These are phyloP conservation scores for Corrigiola litoralis DNA, from an alignment of 179 eudicot genomes.

Conservation along the genomic window DNA sequence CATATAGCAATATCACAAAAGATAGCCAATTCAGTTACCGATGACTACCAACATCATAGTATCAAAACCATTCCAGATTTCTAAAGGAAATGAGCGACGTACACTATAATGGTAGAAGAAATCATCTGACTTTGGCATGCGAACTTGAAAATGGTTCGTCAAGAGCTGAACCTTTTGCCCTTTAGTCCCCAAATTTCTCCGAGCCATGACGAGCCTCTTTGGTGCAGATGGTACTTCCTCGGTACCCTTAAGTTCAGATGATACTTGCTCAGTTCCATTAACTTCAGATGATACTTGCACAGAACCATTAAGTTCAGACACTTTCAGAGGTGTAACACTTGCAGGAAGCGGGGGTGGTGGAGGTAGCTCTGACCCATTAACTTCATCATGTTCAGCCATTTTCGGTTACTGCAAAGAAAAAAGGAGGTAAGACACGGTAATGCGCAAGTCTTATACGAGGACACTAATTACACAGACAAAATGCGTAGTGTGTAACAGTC, in stretches of 20 bases:
- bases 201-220: conserved; percentile 16
- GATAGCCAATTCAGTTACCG: not conserved
- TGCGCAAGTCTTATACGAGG: too few species aligned
- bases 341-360: conserved; percentile 33
- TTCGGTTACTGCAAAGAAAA: not conserved
- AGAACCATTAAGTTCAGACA: not conserved
- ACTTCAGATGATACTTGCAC: not conserved
- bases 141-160: conserved; percentile 33
- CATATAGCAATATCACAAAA: not conserved
- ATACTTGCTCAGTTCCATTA: conserved; percentile 4
- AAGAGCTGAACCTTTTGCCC: conserved; percentile 24
- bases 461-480: too few species aligned
- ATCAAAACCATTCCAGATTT: not conserved
- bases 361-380: conserved; percentile 11
- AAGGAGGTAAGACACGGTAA: not conserved
- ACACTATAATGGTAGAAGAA: conserved; percentile 26
- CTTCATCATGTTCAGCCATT: conserved; percentile 1
- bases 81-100: not conserved
- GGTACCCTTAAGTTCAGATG: not conserved
- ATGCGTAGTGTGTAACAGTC: too few species aligned
- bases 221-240: conserved; percentile 7
- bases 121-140: conserved; percentile 23
- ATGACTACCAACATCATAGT: not conserved
- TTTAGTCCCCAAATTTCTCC: conserved; percentile 11
- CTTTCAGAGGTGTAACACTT: conserved; percentile 18